Conservation (phyloP, 2,329 filamentous ascomycete species). For the Beauveria sp. region DNA sequence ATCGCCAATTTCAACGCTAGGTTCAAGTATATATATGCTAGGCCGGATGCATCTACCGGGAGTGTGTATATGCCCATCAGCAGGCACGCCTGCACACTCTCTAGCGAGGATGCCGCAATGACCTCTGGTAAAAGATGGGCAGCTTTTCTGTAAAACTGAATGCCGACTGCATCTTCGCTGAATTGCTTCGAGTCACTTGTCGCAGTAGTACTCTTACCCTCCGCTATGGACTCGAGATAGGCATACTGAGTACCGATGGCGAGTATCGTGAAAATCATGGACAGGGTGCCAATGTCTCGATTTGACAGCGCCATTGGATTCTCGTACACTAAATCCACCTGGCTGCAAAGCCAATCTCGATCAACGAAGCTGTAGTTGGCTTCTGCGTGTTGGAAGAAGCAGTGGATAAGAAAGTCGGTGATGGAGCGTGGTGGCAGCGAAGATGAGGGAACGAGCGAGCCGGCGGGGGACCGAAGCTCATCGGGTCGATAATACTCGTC, state of each 20-base stretch:
- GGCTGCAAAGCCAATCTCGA: conserved; percentile 32
- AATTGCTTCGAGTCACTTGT: conserved; percentile 19
- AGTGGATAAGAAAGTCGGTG: conserved; percentile 37
- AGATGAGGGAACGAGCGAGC: conserved; percentile 30
- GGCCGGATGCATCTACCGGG: conserved; percentile 46
- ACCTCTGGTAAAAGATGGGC: conserved; percentile 47
- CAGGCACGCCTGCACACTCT: conserved; percentile 50
- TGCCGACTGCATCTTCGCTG: conserved; percentile 45
- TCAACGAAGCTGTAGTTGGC: conserved; percentile 43
- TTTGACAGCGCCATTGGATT: conserved; percentile 29
- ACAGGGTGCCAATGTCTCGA: conserved; percentile 33
- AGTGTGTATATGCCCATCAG: conserved; percentile 48
- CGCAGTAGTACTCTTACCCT: not conserved
- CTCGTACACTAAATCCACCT: conserved; percentile 34
- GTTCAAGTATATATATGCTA: conserved; percentile 50
- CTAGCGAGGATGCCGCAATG: conserved; percentile 46
- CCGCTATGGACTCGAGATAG: conserved; percentile 31
- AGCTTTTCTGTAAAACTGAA: conserved; percentile 49
- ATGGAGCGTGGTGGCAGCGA: conserved; percentile 38
- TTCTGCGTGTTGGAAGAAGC: conserved; percentile 40
- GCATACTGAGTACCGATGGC: conserved; percentile 45
- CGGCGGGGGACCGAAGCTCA: conserved; percentile 34
- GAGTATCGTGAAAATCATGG: conserved; percentile 38
- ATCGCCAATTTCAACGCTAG: conserved; percentile 49
- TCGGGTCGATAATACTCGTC: conserved; percentile 36